Evolutionary conservation across 306 rosid species (phyloP), one percentile per base, ranked within the genome.

Genomic region (Lathyrus aphaca): DNA sequence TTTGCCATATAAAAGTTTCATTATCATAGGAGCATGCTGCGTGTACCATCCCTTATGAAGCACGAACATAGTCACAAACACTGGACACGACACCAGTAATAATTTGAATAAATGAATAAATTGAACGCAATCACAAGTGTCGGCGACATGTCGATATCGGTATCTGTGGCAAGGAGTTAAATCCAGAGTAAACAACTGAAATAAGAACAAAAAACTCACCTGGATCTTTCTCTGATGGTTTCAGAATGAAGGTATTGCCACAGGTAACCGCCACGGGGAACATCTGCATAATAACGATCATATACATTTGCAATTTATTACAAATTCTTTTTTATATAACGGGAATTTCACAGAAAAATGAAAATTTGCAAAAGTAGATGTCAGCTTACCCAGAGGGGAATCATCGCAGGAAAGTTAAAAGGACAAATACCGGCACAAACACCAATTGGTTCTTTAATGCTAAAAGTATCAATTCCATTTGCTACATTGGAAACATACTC

Each of bases 381-480:
- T 60, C 54, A 70, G 54, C 93, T 74, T 77, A 94, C 98, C 96
- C 97, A 94, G 80, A 94, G 79, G 32, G 98, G 96, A 82, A 94
- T 90, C 98, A 94, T 94, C 62, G 97, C 96, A 35, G 98, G 97
- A 77, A 94, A 94, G 82, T 94, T 94, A 82, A 94, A 90, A 58
- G 98, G 97, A 80, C 98, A 94, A 76, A 94, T 94, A 59, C 98
- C 98, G 65, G 98, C 98, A 83, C 98, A 94, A 61, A 94, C 89
- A 65, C 98, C 97, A 62, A 94, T 84, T 3, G 98, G 97, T 78
- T 94, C 98, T 74, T 90, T 81, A 62, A 94, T 21, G 78, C 97
- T 94, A 75, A 72, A 94, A 11, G 96, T 85, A 80, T 94, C 98
- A 66, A 94, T 74, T 81, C 98, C 98, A 79, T 84, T 76, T 40